Evolutionary conservation across 1,139 yeast species (phyloP), one percentile per base, ranked within the genome.

Genomic region (Suhomyces yuchorum): DNA sequence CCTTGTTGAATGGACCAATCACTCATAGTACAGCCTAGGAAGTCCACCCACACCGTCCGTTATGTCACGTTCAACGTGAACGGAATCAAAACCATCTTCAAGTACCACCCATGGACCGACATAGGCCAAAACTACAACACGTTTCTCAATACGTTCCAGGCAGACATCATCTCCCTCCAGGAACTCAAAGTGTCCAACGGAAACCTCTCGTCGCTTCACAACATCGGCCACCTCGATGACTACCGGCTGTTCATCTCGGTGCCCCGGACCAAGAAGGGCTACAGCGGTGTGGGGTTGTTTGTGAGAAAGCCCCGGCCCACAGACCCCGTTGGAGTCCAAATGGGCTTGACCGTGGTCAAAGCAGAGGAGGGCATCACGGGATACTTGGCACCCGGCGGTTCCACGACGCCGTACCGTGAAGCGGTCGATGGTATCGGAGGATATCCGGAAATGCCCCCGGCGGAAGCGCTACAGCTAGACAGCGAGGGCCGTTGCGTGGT

Each of bases 341-440:
- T 63, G 30, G 58, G 75, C 12, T 58, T 85, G 34, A 68, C 77
- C 2, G 88, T 90, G 1, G 50, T 78, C 2, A 81, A 78, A 54
- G 97, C 95, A 0, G 99, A 93, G 65, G 96, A 92, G 62, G 99
- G 99, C 0, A 69, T 93, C 11, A 87, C 97, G 0, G 99, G 98
- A 0, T 70, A 73, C 52, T 65, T 90, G 20, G 61, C 39, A 12
- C 37, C 43, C 12, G 7, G 33, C 1, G 26, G 28, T n/a, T 51
- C 51, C 1, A 28, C n/a, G 11, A 20, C 33, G 3, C 15, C 46
- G 20, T 65, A 67, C 56, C 51, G 67, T 51, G 65, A 69, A 28
- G 51, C 48, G 12, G 58, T 48, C 49, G 56, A 64, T 14, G 58
- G 71, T 2, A 87, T 90, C 34, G 97, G 97, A 14, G 96, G 96